Evolutionary conservation across 768 basidiomycete species (phyloP), one percentile per base, ranked within the genome.

Genomic region (Lepiota venenata): DNA sequence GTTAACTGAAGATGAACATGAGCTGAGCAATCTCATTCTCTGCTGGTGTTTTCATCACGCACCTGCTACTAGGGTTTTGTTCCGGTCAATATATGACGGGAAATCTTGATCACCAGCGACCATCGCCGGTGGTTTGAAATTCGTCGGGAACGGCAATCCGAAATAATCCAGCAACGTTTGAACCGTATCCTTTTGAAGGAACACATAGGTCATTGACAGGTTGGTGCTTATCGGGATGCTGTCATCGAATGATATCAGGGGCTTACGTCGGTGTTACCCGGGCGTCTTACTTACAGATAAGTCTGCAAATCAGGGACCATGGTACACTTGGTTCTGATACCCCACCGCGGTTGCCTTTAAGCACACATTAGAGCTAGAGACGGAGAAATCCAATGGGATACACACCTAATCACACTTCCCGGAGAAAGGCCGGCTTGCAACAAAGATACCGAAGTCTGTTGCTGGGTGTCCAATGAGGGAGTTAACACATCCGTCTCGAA

Each of bases 301-400:
- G 52, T 52, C 3, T 59, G 37, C 1, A 61, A 56, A 39, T 71
- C 60, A 6, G 71, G 63, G 14, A 74, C 59, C 38, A 67, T 69
- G 14, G 58, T 52, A 56, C 74, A 77, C 35, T 65, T 67, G 4
- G 70, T 71, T 16, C 74, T 63, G 16, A 72, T 65, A 0, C 75
- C 75, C 75, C 75, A 75, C 52, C 69, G 62, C 14, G 74, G 70
- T 55, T 69, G 70, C 46, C 73, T 73, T 45, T 12, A 25, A 29
- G 18, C 18, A 50, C 9, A 20, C 32, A 10, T 5, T n/a, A 20
- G 21, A 14, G 12, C 58, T 27, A 35, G 27, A 72, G 69, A 69
- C 60, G 2, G 5, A 73, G 52, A 36, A 71, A 41, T 27, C 60
- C 61, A 0, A 71, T 68, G 10, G 66, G 61, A 48, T 65, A 63